Evolutionary conservation across 108 stramenopile species (phyloP).

Genomic region (Epithemia pelagica): DNA sequence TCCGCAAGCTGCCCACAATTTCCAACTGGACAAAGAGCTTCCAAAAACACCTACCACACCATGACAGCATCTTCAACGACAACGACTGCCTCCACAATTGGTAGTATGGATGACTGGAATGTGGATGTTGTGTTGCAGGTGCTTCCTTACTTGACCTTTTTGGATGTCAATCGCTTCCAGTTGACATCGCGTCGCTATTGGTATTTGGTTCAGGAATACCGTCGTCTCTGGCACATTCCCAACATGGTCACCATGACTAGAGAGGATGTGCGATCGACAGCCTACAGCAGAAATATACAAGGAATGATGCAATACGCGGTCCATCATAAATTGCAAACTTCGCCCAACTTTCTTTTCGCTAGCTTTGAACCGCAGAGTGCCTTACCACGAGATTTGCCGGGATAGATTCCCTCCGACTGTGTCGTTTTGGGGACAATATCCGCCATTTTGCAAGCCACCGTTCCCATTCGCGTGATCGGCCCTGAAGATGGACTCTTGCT

Average conservation of each 20-base stretch:
- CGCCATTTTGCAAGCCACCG: constrained; percentile 24
- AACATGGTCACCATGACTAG: constrained; percentile 23
- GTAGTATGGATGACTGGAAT: constrained; percentile 24
- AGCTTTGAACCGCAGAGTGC: constrained; percentile 14
- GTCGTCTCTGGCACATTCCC: constrained; percentile 20
- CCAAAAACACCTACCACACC: too few relatives aligned
- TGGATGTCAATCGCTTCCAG: constrained; percentile 19
- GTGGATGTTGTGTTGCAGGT: constrained; percentile 36
- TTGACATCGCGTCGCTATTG: constrained; percentile 26
- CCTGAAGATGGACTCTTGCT: constrained; percentile 17
- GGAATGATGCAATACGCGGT: neutral
- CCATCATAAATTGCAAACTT: constrained; percentile 16
- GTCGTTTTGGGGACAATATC: constrained; percentile 22
- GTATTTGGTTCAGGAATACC: constrained; percentile 36
- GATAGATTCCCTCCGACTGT: constrained; percentile 8
- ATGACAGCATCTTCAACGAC: too few relatives aligned
- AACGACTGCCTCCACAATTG: too few relatives aligned
- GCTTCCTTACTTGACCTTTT: constrained; percentile 30
- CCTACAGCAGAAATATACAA: neutral
- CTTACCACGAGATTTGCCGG: neutral
- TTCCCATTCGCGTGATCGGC: constrained; percentile 15
- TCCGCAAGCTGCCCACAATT: too few relatives aligned
- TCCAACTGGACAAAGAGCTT: too few relatives aligned
- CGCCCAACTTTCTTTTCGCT: constrained; percentile 32
- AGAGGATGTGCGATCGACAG: neutral